A percentile compares a stretch with the other conserved stretches of the same genome.
These are phyloP conservation scores for Thalassiosira exigua DNA, from an alignment of 352 stramenopile genomes.

Conservation along the genomic window DNA sequence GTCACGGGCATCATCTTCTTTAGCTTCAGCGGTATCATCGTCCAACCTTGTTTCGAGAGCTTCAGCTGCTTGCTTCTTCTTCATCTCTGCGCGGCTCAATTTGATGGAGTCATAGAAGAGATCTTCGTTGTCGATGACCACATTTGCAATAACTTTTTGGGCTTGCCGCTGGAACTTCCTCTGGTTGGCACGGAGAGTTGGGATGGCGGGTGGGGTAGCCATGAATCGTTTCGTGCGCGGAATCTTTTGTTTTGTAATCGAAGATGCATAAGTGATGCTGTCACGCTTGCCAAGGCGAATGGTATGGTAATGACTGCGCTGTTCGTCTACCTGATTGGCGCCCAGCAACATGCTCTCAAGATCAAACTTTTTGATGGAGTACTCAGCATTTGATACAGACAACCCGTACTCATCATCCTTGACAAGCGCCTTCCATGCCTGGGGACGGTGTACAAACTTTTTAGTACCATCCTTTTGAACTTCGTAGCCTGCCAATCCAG, in stretches of 20 bases:
- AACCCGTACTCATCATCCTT: not conserved
- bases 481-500: not conserved
- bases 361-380: not conserved
- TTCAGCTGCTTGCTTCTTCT: too few relatives aligned
- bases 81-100: not conserved
- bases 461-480: not conserved
- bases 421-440: not conserved
- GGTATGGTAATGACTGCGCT: not conserved
- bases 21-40: too few relatives aligned
- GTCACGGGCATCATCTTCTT: too few relatives aligned
- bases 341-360: not conserved
- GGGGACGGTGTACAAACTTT: not conserved
- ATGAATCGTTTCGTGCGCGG: not conserved
- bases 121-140: not conserved
- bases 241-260: not conserved
- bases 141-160: not conserved
- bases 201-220: not conserved
- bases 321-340: not conserved
- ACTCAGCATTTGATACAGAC: not conserved
- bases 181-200: not conserved
- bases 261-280: not conserved
- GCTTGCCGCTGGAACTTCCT: not conserved
- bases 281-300: not conserved
- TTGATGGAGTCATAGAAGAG: not conserved
- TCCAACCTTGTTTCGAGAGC: too few relatives aligned